Evolutionary conservation across 257 asterid genomes (phyloP), one percentile per base, ranked within the genome.

Genomic region (Knoxia roxburghii): DNA sequence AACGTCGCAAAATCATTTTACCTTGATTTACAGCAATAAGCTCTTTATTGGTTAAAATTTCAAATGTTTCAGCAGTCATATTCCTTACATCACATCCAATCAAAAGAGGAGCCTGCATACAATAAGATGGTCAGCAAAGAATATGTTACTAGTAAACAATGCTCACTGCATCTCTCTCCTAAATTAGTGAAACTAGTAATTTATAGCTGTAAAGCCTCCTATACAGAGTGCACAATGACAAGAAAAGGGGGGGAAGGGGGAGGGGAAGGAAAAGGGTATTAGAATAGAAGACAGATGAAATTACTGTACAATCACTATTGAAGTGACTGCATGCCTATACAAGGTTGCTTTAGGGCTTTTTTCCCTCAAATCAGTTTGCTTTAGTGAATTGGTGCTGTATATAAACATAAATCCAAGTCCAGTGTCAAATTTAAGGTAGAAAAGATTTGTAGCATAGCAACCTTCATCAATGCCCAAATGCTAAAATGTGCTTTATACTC

Each of bases 391-490:
- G 6, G 26, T 32, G 10, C 21, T 21, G 29, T 27, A 15, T 56
- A 15, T 30, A 24, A 32, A 63, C 33, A 41, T 17, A 39, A 21
- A 58, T 3, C 6, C 0, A 13, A 71, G 69, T 37, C 9, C 41
- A 37, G 9, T 9, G 67, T 32, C 40, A 12, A 35, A 27, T 37
- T 37, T 37, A 32, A 60, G 46, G 72, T 66, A 48, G 17, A 71
- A 56, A 39, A 59, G 69, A 49, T 26, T 23, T 9, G 33, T 12
- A 20, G 32, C 30, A 43, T 26, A 50, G 68, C 35, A 33, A 90
- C 99, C 99, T 94, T 94, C 97, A 90, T 89, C 75, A 94, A 75
- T 63, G 97, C 94, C 99, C 99, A 94, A 70, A 94, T 86, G 83
- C 97, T 94, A 77, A 88, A 94, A 81, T 94, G 99, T 43, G 95